These are phyloP conservation scores for Orbilia oligospora DNA, from an alignment of 2,329 filamentous ascomycete genomes.

Conservation along the genomic window DNA sequence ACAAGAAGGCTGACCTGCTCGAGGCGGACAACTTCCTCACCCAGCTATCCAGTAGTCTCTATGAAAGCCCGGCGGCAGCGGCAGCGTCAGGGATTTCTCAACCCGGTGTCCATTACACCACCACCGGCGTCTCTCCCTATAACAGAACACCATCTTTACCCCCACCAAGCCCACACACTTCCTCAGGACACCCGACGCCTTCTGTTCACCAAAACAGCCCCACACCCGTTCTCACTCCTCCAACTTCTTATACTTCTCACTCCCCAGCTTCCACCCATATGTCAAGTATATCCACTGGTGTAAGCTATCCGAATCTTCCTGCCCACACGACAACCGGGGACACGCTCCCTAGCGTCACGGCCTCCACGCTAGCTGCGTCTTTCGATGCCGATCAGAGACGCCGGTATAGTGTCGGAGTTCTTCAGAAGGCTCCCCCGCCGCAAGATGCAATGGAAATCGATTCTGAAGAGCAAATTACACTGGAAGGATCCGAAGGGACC, in stretches of 20 bases:
- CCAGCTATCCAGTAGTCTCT: constrained; percentile 95
- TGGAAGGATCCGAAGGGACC: constrained; percentile 31
- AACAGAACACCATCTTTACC: constrained; percentile 53
- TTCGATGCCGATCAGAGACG: constrained; percentile 76
- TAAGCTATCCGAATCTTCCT: constrained; percentile 82
- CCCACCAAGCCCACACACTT: constrained; percentile 56
- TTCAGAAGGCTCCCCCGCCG: constrained; percentile 73
- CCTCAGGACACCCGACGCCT: constrained; percentile 56
- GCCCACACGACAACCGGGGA: constrained; percentile 75
- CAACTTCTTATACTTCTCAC: constrained; percentile 59
- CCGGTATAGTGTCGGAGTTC: constrained; percentile 77
- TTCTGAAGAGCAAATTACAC: constrained; percentile 55
- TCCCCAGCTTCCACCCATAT: constrained; percentile 62
- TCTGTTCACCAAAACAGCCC: constrained; percentile 58
- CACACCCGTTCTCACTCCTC: constrained; percentile 59
- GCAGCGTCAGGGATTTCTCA: constrained; percentile 74
- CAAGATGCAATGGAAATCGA: constrained; percentile 65
- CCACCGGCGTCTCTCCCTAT: constrained; percentile 44
- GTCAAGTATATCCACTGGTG: constrained; percentile 64
- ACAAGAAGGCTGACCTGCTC: constrained; percentile 92
- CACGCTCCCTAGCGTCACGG: constrained; percentile 75
- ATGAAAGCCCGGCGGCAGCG: constrained; percentile 88
- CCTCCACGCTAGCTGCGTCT: constrained; percentile 79
- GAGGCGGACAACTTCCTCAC: constrained; percentile 96
- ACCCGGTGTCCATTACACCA: constrained; percentile 55